Conservation (phyloP, 768 basidiomycete genomes). For the Xerocomus potaroensis region DNA sequence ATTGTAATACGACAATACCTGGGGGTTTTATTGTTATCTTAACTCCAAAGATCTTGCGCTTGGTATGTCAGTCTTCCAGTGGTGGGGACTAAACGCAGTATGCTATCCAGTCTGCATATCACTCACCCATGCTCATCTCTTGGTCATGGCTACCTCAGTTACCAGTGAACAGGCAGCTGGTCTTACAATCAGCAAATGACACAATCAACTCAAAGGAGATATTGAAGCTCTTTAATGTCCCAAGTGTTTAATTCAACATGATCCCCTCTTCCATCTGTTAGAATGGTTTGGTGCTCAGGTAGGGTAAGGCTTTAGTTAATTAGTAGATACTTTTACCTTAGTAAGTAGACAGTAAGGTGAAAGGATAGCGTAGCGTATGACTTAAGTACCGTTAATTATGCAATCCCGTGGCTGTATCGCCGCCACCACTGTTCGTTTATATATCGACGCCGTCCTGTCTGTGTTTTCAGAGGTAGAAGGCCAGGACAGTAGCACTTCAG, state of each 20-base stretch:
- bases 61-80: not conserved
- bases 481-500: no score
- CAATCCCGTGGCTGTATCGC: no score
- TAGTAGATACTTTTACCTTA: no score
- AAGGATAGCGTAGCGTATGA: no score
- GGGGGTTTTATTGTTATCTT: not conserved
- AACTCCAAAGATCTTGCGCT: not conserved
- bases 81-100: not conserved
- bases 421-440: no score
- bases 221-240: not conserved
- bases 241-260: not conserved
- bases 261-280: not conserved
- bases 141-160: not conserved
- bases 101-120: not conserved
- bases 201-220: not conserved
- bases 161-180: not conserved
- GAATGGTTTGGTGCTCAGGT: no score
- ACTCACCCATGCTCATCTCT: not conserved
- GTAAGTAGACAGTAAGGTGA: no score
- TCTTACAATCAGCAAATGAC: not conserved
- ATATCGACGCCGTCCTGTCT: not conserved
- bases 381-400: no score
- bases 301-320: no score
- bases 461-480: not conserved
- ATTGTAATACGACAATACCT: no score